A percentile compares a stretch with the other conserved stretches of the same genome.
These are phyloP conservation scores for Suillus weaverae DNA, from an alignment of 768 basidiomycete genomes.

Conservation along the genomic window DNA sequence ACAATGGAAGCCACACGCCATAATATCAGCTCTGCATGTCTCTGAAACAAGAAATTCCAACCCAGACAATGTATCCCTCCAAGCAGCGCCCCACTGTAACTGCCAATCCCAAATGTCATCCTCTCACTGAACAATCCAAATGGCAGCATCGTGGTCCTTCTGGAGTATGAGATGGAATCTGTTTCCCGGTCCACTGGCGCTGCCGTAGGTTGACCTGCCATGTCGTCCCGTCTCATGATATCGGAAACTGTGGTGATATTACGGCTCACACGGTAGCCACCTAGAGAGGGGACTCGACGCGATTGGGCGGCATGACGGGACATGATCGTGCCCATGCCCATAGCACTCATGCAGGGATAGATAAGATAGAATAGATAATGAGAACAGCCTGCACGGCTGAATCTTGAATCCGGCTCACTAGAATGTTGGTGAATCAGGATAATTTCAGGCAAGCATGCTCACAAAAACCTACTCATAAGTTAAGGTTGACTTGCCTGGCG, in stretches of 20 bases:
- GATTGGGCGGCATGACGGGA: background rate
- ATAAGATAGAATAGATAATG: background rate
- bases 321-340: background rate
- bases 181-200: too few species aligned
- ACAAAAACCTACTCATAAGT: background rate
- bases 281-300: background rate
- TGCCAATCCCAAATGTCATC: too few species aligned
- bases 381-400: background rate
- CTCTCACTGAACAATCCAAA: too few species aligned
- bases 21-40: background rate
- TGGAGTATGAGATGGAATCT: too few species aligned
- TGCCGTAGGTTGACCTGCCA: too few species aligned
- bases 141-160: too few species aligned
- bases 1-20: background rate
- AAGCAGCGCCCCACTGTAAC: too few species aligned
- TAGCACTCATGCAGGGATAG: background rate
- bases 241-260: background rate
- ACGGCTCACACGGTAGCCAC: background rate
- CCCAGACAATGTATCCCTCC: background rate
- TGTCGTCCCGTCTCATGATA: too few species aligned
- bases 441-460: background rate
- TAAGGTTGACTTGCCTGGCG: rapidly evolving
- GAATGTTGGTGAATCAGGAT: background rate
- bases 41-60: background rate
- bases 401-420: background rate